Percentiles rank a stretch among this genome's conserved stretches.
These are phyloP conservation scores for Candida saitoana DNA, from an alignment of 805 yeast species.

Conservation along the genomic window DNA sequence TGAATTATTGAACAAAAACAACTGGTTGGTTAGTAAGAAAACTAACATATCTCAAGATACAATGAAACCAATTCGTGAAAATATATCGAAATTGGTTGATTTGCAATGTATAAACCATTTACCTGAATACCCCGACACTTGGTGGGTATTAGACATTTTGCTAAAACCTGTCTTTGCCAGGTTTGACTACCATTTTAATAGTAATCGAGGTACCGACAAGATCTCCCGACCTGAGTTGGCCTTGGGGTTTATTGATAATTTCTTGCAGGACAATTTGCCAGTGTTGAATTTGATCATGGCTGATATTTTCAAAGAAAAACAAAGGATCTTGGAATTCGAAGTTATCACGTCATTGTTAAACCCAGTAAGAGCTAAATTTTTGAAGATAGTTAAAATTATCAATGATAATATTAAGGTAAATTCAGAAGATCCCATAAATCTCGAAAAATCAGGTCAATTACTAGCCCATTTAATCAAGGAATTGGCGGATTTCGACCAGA, in stretches of 20 bases:
- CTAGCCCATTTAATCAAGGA: slow-evolving; percentile 59
- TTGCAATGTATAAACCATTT: slow-evolving; percentile 28
- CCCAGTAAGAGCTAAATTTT: slow-evolving; percentile 44
- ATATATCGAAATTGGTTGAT: slow-evolving; percentile 17
- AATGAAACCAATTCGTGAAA: slow-evolving; percentile 6
- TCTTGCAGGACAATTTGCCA: slow-evolving; percentile 35
- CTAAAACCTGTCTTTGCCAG: slow-evolving; percentile 44
- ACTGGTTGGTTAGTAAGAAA: slow-evolving; percentile 21
- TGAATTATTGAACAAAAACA: slow-evolving; percentile 11
- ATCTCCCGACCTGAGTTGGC: slow-evolving; percentile 73
- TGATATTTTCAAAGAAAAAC: slow-evolving; percentile 21
- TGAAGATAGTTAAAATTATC: slow-evolving; percentile 17
- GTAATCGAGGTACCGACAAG: slow-evolving; percentile 55
- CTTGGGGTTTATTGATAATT: slow-evolving; percentile 46
- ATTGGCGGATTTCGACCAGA: slow-evolving; percentile 53
- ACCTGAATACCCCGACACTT: slow-evolving; percentile 31
- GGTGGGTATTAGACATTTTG: slow-evolving; percentile 51
- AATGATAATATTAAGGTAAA: slow-evolving; percentile 20
- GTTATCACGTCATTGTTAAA: slow-evolving; percentile 45
- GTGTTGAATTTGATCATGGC: slow-evolving; percentile 39
- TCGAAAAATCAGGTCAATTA: slow-evolving; percentile 42
- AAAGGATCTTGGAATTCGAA: slow-evolving; percentile 32
- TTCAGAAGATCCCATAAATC: slow-evolving; percentile 12
- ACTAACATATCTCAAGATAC: slow-evolving; percentile 10
- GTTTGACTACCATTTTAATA: slow-evolving; percentile 59